Evolutionary conservation across 2,329 filamentous ascomycete species (phyloP).

Genomic region (Cladosporium sphaerospermum): DNA sequence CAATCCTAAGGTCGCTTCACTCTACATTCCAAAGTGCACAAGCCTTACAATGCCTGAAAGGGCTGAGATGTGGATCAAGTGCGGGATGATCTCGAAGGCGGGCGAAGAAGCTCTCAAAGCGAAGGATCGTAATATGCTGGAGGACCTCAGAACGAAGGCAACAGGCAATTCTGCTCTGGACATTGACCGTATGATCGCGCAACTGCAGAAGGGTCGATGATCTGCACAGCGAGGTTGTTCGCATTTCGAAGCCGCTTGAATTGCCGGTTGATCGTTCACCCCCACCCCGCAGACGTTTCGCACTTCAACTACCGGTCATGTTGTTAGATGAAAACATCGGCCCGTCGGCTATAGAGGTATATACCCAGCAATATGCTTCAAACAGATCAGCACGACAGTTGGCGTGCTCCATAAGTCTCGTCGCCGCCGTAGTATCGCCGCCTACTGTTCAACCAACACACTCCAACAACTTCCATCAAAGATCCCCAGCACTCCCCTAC

Average conservation of each 20-base stretch:
- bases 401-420: no score
- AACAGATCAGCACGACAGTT: neutral
- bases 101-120: conserved; percentile 83
- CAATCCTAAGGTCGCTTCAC: conserved; percentile 75
- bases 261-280: neutral
- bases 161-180: conserved; percentile 65
- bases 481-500: neutral
- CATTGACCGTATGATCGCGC: conserved; percentile 70
- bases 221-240: neutral
- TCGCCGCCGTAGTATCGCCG: no score
- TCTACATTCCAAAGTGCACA: conserved; percentile 85
- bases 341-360: neutral
- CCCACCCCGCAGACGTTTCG: neutral
- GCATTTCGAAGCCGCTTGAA: neutral
- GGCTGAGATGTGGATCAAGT: conserved; percentile 94
- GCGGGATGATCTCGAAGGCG: conserved; percentile 79
- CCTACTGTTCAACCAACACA: no score
- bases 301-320: neutral
- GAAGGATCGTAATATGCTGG: conserved; percentile 71
- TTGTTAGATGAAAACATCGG: neutral
- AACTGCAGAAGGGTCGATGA: conserved; percentile 31
- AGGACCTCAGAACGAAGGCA: conserved; percentile 66
- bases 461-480: no score
- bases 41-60: conserved; percentile 60
- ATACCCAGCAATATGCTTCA: conserved; percentile 5